Base-by-base conservation (phyloP, 805 yeast genomes). In the Saccharomycopsis guyanensis region DNA sequence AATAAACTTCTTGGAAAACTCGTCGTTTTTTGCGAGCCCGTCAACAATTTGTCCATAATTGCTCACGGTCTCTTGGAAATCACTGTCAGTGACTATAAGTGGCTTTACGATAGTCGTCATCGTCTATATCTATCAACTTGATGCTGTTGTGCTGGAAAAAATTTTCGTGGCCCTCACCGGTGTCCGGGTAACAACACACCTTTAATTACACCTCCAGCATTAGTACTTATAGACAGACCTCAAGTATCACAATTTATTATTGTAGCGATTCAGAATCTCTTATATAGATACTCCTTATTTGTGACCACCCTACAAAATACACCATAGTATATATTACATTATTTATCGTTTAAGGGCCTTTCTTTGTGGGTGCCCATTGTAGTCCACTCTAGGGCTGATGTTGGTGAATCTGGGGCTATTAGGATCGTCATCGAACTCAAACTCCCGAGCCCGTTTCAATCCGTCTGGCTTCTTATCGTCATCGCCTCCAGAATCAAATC, bases 1-100 rank as follows among this genome's bases (percentile, higher is more conserved):
- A 19, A 6, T 27, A 5, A 51, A 29, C 22, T 47, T 47, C 39
- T 36, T 25, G 13, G 52, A 49, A 34, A 51, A 45, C 13, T 46
- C 47, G 18, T 27, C 27, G 23, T 20, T 44, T 32, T 43, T 41
- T 3, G 23, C 25, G 24, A 48, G 19, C 7, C 32, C 16, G 29
- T 48, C 52, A 13, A 51, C 25, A n/a, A 43, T 40, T 10, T 32
- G 19, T 5, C 42, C 50, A 29, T 51, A 51, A 13, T 38, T 43
- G 27, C 41, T 27, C 22, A 45, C 44, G 13, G 47, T 34, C 31
- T 49, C 53, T 19, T 27, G 42, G 38, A 46, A 42, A 18, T 50
- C 53, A 33, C 41, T 43, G 27, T 50, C 53, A n/a, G 38, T 22
- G 16, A 50, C 48, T n/a, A 50, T n/a, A 25, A 31, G 42, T 34